These are phyloP conservation scores for Conticribra weissflogii DNA, from an alignment of 108 stramenopile genomes.

Conservation along the genomic window DNA sequence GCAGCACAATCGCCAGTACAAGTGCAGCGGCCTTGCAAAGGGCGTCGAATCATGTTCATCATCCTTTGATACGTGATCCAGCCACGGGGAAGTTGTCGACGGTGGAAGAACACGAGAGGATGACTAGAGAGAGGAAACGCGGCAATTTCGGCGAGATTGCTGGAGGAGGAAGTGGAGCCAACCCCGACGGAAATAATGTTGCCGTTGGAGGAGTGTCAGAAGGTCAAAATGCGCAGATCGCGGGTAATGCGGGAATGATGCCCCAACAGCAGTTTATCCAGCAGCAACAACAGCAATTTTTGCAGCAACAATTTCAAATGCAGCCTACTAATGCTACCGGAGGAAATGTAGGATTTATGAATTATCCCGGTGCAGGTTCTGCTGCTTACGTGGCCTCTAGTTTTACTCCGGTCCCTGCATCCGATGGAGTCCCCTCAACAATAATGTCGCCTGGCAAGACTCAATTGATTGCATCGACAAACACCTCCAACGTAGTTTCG, in stretches of 20 bases:
- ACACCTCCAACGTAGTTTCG: conserved; percentile 54
- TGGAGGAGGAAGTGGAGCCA: background rate
- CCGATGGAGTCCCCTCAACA: background rate
- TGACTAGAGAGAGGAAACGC: background rate
- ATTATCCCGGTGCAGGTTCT: background rate
- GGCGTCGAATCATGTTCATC: background rate
- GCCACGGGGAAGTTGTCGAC: background rate
- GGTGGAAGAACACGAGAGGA: background rate
- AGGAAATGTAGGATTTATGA: background rate
- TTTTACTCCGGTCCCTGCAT: too few relatives aligned
- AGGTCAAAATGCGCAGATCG: background rate
- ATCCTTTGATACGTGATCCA: background rate
- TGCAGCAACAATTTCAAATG: background rate
- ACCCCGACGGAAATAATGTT: background rate
- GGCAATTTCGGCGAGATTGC: background rate
- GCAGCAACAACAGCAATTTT: conserved; percentile 14
- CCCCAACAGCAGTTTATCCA: background rate
- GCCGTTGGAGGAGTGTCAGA: too few relatives aligned
- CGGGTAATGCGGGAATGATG: background rate
- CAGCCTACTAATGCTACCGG: too few relatives aligned
- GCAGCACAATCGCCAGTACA: conserved; percentile 8
- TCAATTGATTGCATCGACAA: conserved; percentile 7
- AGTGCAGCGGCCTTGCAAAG: background rate
- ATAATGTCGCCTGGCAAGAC: background rate
- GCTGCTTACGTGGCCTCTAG: too few relatives aligned